Conservation (phyloP, 2,329 filamentous ascomycete species). For the Myrmaecium sp. region DNA sequence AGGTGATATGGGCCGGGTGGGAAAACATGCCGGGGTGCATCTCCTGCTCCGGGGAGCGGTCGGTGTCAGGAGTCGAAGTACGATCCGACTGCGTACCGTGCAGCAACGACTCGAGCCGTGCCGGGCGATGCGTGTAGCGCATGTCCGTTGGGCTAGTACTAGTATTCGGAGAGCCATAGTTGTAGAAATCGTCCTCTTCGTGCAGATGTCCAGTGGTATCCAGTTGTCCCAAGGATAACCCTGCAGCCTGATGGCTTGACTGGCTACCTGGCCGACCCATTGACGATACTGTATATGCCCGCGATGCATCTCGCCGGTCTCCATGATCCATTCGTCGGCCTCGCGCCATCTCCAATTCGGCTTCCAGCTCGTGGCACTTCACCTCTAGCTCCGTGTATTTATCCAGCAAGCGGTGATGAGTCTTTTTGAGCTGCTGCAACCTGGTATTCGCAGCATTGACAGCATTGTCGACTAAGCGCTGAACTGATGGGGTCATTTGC, state of each 20-base stretch:
- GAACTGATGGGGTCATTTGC: conserved; percentile 22
- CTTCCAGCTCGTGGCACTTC: conserved; percentile 24
- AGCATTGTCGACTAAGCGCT: conserved; percentile 31
- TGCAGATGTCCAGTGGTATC: too few species aligned
- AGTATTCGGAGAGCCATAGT: conserved; percentile 15
- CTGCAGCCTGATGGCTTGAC: too few species aligned
- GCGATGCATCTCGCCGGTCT: too few species aligned
- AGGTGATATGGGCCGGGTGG: too few species aligned
- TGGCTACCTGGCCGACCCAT: too few species aligned
- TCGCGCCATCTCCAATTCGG: conserved; percentile 7
- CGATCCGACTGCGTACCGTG: too few species aligned
- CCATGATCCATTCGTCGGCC: too few species aligned
- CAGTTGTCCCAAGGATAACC: too few species aligned
- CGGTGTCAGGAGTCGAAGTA: too few species aligned
- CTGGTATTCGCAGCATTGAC: conserved; percentile 30
- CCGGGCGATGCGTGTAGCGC: conserved; percentile 10
- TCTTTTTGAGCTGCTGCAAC: conserved; percentile 32
- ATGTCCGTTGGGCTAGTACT: conserved; percentile 9
- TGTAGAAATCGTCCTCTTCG: conserved; percentile 14
- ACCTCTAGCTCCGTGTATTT: conserved; percentile 34
- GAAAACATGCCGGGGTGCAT: too few species aligned
- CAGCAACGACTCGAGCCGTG: conserved; percentile 12
- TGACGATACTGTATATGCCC: too few species aligned
- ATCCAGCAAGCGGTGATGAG: conserved; percentile 32
- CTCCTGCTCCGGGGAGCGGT: too few species aligned